Percentiles rank a stretch among this genome's conserved stretches.
These are phyloP conservation scores for Boletus vinaceobasis DNA, from an alignment of 768 basidiomycete genomes.

Conservation along the genomic window DNA sequence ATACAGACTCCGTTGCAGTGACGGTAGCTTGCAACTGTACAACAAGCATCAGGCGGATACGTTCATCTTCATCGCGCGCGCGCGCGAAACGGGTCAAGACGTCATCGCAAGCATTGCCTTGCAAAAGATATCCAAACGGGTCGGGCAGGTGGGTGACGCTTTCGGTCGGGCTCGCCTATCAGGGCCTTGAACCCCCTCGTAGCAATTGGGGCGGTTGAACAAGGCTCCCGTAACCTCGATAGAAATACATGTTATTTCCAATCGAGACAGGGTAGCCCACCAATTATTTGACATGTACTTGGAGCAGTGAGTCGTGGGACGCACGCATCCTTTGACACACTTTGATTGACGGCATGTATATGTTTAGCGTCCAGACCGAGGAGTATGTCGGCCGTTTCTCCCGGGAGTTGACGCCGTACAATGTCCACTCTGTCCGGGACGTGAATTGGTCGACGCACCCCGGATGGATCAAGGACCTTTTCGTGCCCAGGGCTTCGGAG, in stretches of 20 bases:
- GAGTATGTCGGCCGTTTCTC: conserved; percentile 46
- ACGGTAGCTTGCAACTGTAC: conserved; percentile 57
- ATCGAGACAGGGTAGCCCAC: conserved; percentile 61
- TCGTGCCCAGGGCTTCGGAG: conserved; percentile 24
- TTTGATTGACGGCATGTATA: neutral
- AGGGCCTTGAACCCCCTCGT: neutral
- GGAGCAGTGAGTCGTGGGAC: conserved; percentile 60
- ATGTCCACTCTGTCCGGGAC: conserved; percentile 37
- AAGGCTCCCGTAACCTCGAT: conserved; percentile 49
- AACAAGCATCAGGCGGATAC: conserved; percentile 50
- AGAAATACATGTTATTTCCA: conserved; percentile 68
- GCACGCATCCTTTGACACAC: neutral
- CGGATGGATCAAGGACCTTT: conserved; percentile 32
- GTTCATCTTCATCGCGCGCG: conserved; percentile 55
- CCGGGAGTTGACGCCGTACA: conserved; percentile 40
- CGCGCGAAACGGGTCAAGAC: conserved; percentile 42
- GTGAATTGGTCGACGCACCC: conserved; percentile 39
- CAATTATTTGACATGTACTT: conserved; percentile 67
- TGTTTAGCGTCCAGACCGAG: conserved; percentile 47
- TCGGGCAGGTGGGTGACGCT: conserved; percentile 42
- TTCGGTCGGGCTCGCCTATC: neutral
- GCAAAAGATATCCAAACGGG: conserved; percentile 53
- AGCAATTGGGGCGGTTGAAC: conserved; percentile 63
- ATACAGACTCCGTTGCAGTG: conserved; percentile 54
- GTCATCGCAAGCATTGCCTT: conserved; percentile 59